Evolutionary conservation across 805 yeast species (phyloP).

Genomic region (Cyberlindnera mycetangii): DNA sequence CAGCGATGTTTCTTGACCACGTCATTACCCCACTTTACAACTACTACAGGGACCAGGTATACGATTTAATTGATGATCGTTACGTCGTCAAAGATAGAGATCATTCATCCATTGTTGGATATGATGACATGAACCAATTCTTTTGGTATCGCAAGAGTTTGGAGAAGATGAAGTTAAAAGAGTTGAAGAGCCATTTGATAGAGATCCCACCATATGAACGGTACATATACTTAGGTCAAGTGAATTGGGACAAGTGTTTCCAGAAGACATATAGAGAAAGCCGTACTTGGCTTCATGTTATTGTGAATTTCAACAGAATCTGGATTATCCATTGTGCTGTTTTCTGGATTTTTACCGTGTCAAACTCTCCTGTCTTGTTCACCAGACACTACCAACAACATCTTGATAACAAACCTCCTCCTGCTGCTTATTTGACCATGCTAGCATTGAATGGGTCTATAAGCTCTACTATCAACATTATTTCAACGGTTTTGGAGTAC

Average conservation of each 20-base stretch:
- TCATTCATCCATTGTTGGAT: slow-evolving; percentile 71
- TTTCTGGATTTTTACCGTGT: slow-evolving; percentile 75
- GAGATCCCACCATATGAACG: slow-evolving; percentile 51
- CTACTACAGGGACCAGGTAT: slow-evolving; percentile 55
- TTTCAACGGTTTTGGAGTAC: slow-evolving; percentile 56
- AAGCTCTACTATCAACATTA: slow-evolving; percentile 52
- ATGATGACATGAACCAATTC: slow-evolving; percentile 85
- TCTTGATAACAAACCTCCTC: slow-evolving; percentile 57
- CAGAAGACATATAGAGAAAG: slow-evolving; percentile 72
- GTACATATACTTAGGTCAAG: slow-evolving; percentile 48
- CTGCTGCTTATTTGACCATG: slow-evolving; percentile 51
- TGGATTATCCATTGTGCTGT: slow-evolving; percentile 74
- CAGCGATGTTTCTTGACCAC: slow-evolving; percentile 51
- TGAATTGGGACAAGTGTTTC: slow-evolving; percentile 66
- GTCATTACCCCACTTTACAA: slow-evolving; percentile 71
- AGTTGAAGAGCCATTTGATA: slow-evolving; percentile 32
- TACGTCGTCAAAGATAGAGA: slow-evolving; percentile 53
- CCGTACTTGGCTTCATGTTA: slow-evolving; percentile 73
- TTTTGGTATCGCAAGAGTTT: slow-evolving; percentile 81
- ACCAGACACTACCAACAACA: slow-evolving; percentile 53
- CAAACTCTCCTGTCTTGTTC: slow-evolving; percentile 66
- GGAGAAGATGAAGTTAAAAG: slow-evolving; percentile 47
- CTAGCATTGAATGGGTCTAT: slow-evolving; percentile 68
- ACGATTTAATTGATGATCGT: slow-evolving; percentile 40
- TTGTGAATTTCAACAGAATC: slow-evolving; percentile 71